Percentiles rank a stretch among this genome's conserved stretches.
Evolutionary conservation across 2,329 filamentous ascomycete genomes (phyloP).

Genomic region (Aspergillus sojae): DNA sequence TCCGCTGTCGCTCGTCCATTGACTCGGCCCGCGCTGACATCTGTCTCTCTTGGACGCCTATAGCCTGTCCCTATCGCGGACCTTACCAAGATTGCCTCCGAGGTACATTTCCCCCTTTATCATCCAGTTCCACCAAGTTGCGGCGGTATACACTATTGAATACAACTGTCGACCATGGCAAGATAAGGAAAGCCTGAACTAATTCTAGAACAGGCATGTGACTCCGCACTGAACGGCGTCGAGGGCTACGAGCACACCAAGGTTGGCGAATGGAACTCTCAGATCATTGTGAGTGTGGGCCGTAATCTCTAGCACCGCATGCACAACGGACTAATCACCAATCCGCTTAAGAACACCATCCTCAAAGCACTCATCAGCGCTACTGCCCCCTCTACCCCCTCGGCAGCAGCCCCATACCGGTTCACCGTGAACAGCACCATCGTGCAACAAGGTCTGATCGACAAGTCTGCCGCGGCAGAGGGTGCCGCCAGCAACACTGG

Average conservation of each 20-base stretch:
- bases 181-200: slow-evolving; percentile 11
- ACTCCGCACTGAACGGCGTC: slow-evolving; percentile 70
- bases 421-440: slow-evolving; percentile 98
- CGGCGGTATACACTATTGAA: not conserved
- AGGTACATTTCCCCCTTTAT: slow-evolving; percentile 59
- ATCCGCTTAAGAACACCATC: slow-evolving; percentile 37
- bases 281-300: slow-evolving; percentile 75
- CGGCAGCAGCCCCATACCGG: slow-evolving; percentile 69
- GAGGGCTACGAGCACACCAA: slow-evolving; percentile 85
- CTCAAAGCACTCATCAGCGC: slow-evolving; percentile 46
- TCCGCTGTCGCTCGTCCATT: slow-evolving; percentile 9
- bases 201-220: slow-evolving; percentile 69
- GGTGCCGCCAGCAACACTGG: slow-evolving; percentile 67
- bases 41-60: not conserved
- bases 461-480: slow-evolving; percentile 56
- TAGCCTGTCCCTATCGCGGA: slow-evolving; percentile 76
- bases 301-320: not conserved
- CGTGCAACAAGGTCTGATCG: slow-evolving; percentile 77
- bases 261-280: slow-evolving; percentile 85
- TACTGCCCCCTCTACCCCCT: slow-evolving; percentile 39
- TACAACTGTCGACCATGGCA: not conserved
- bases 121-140: no score
- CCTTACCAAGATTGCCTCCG: slow-evolving; percentile 81
- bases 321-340: not conserved
- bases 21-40: slow-evolving; percentile 8